Evolutionary conservation across 345 rosid species (phyloP).

Genomic region (Eucalyptus pauciflora): DNA sequence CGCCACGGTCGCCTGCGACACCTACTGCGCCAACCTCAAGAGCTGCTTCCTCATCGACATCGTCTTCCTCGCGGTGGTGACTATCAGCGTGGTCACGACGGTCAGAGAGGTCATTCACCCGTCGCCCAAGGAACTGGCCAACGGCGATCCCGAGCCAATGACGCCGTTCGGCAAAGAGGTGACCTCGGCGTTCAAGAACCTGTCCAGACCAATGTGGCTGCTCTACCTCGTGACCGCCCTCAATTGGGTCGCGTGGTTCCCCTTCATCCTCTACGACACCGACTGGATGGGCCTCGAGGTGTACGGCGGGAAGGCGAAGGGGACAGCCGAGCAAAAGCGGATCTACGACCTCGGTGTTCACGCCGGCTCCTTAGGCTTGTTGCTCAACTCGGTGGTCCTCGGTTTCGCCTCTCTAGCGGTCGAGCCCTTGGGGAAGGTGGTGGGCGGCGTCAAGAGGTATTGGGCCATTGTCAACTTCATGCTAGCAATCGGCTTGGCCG

Average conservation of each 20-base stretch:
- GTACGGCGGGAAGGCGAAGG: conserved; percentile 60
- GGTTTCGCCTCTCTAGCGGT: conserved; percentile 52
- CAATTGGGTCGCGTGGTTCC: conserved; percentile 93
- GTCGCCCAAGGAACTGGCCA: background rate
- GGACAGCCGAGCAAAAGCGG: background rate
- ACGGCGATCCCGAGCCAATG: background rate
- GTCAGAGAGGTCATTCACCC: conserved; percentile 25
- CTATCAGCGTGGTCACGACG: conserved; percentile 20
- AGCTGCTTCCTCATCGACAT: conserved; percentile 67
- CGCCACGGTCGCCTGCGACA: conserved; percentile 50
- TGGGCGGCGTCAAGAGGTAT: conserved; percentile 13
- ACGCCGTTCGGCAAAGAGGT: conserved; percentile 23
- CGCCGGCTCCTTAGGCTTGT: conserved; percentile 71
- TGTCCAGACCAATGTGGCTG: conserved; percentile 66
- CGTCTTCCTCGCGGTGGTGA: conserved; percentile 26
- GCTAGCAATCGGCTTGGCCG: conserved; percentile 40
- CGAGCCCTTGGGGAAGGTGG: conserved; percentile 30
- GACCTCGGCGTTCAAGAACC: conserved; percentile 26
- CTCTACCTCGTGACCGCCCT: conserved; percentile 61
- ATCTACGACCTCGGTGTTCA: conserved; percentile 60
- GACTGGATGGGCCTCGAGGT: conserved; percentile 95
- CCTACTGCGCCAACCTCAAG: conserved; percentile 84
- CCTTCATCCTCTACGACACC: conserved; percentile 72
- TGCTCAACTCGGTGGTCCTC: conserved; percentile 68
- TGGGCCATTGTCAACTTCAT: conserved; percentile 33